Evolutionary conservation across 768 basidiomycete genomes (phyloP).

Genomic region (Cyclocybe aegerita): DNA sequence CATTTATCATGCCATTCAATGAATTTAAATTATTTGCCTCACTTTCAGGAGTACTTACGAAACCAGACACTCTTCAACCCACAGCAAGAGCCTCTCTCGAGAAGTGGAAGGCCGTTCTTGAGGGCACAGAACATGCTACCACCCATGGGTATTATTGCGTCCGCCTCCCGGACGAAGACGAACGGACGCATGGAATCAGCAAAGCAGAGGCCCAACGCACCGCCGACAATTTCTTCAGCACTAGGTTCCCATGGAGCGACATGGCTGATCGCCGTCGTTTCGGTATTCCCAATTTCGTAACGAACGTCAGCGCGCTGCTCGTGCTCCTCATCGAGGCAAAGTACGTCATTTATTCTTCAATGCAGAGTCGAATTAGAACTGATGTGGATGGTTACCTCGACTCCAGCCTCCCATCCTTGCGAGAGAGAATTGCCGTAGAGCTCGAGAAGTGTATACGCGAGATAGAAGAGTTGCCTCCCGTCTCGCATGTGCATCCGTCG

Average conservation of each 20-base stretch:
- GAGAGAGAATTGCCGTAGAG: slow-evolving; percentile 34
- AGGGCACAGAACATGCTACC: slow-evolving; percentile 44
- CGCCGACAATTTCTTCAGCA: slow-evolving; percentile 45
- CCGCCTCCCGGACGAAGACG: slow-evolving; percentile 59
- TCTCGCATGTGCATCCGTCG: slow-evolving; percentile 35
- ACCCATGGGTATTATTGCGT: slow-evolving; percentile 66
- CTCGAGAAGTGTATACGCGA: slow-evolving; percentile 33
- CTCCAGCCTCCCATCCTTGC: slow-evolving; percentile 48
- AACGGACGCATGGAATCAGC: slow-evolving; percentile 39
- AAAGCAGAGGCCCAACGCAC: slow-evolving; percentile 33
- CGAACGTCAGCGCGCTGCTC: slow-evolving; percentile 50
- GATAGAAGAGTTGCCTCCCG: slow-evolving; percentile 39
- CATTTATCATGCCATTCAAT: too few species aligned
- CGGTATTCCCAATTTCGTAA: slow-evolving; percentile 54
- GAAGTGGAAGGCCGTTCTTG: slow-evolving; percentile 51
- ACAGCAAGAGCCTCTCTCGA: slow-evolving; percentile 41
- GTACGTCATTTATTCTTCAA: slow-evolving; percentile 32
- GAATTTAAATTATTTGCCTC: too few species aligned
- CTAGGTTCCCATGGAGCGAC: slow-evolving; percentile 50
- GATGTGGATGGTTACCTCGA: neutral
- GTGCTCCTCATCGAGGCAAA: slow-evolving; percentile 49
- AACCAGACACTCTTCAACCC: slow-evolving; percentile 54
- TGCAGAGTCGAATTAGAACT: neutral
- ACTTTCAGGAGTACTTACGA: slow-evolving; percentile 59
- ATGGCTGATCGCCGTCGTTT: slow-evolving; percentile 47